Evolutionary conservation across 1,284 basidiomycete genomes (phyloP).

Genomic region (Ganoderma sinense): DNA sequence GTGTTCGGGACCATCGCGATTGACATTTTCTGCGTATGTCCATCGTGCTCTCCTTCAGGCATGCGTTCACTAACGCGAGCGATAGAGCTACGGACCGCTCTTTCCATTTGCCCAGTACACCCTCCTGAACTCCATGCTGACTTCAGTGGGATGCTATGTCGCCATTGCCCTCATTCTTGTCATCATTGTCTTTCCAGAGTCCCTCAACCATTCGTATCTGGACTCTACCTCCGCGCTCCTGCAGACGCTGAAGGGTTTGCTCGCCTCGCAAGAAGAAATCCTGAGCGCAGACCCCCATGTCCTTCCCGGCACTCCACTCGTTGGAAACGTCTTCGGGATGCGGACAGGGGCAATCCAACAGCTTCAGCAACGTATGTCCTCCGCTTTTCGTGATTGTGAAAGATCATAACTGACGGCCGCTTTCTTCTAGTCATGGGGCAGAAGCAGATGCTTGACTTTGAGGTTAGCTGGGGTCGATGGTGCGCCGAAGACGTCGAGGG

Average conservation of each 20-base stretch:
- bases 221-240: slow-evolving; percentile 44
- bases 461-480: slow-evolving; percentile 62
- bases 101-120: slow-evolving; percentile 75
- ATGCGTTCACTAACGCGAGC: slow-evolving; percentile 3
- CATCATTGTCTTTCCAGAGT: slow-evolving; percentile 77
- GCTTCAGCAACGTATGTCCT: slow-evolving; percentile 33
- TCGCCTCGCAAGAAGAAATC: slow-evolving; percentile 51
- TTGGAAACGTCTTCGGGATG: slow-evolving; percentile 40
- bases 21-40: slow-evolving; percentile 66
- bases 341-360: slow-evolving; percentile 35
- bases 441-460: slow-evolving; percentile 56
- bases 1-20: slow-evolving; percentile 68
- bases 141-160: slow-evolving; percentile 66
- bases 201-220: slow-evolving; percentile 62
- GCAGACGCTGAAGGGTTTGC: slow-evolving; percentile 42
- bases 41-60: not conserved
- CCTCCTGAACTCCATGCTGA: slow-evolving; percentile 62
- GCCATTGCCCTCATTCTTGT: slow-evolving; percentile 65
- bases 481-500: slow-evolving; percentile 59
- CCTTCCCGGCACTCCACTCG: slow-evolving; percentile 41
- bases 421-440: slow-evolving; percentile 45
- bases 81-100: slow-evolving; percentile 58
- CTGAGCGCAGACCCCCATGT: slow-evolving; percentile 45
- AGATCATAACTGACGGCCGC: not conserved
- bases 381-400: not conserved